These are phyloP conservation scores for Didymella glomerata DNA, from an alignment of 2,329 filamentous ascomycete genomes.

Conservation along the genomic window DNA sequence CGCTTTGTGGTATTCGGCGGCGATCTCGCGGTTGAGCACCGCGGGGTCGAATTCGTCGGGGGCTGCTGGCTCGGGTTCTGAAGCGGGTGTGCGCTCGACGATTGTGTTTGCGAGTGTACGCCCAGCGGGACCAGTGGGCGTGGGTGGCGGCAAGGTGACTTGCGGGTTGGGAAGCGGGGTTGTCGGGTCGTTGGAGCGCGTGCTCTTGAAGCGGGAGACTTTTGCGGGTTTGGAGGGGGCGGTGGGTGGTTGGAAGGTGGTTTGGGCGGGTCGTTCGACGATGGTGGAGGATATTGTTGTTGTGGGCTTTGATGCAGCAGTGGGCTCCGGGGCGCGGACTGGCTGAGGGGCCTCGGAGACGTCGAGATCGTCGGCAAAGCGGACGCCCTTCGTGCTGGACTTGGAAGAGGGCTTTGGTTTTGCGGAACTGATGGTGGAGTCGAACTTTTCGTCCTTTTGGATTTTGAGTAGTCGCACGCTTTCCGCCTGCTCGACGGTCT, in stretches of 20 bases:
- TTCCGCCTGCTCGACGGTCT: slow-evolving; percentile 58
- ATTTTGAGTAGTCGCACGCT: slow-evolving; percentile 66
- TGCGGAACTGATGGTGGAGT: slow-evolving; percentile 29
- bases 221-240: slow-evolving; percentile 42
- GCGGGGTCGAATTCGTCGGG: slow-evolving; percentile 69
- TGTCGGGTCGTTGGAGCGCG: slow-evolving; percentile 30
- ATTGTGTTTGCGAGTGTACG: slow-evolving; percentile 67
- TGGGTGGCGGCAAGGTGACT: slow-evolving; percentile 37
- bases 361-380: slow-evolving; percentile 79
- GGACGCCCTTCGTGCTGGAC: slow-evolving; percentile 70
- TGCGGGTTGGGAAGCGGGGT: slow-evolving; percentile 35
- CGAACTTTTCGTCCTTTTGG: slow-evolving; percentile 51
- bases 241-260: slow-evolving; percentile 18
- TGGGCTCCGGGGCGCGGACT: slow-evolving; percentile 23
- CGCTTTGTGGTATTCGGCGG: slow-evolving; percentile 81
- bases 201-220: slow-evolving; percentile 54
- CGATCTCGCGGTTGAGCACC: slow-evolving; percentile 78
- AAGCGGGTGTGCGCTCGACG: slow-evolving; percentile 58
- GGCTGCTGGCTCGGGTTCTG: slow-evolving; percentile 48
- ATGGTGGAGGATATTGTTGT: slow-evolving; percentile 48
- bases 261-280: slow-evolving; percentile 41
- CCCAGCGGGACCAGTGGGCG: slow-evolving; percentile 53
- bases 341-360: slow-evolving; percentile 62
- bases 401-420: slow-evolving; percentile 15
- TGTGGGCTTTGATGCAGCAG: slow-evolving; percentile 14